A percentile compares a stretch with the other conserved stretches of the same genome.
These are phyloP conservation scores for Boehmeria nivea DNA, from an alignment of 306 rosid species.

Conservation along the genomic window DNA sequence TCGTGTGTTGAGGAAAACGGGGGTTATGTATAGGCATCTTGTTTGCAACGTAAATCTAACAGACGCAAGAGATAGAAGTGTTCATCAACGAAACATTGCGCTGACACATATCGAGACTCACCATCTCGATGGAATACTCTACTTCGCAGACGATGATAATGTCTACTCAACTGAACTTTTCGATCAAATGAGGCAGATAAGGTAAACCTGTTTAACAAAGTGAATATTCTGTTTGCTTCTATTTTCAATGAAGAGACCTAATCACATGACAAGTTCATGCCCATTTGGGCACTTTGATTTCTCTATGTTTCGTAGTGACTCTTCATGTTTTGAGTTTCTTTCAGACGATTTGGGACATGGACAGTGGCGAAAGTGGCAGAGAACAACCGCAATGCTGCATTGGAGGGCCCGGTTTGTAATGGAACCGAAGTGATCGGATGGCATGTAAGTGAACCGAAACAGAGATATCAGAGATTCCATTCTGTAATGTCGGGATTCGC, in stretches of 20 bases:
- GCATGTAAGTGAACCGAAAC: slow-evolving; percentile 49
- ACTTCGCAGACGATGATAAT: slow-evolving; percentile 76
- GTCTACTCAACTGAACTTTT: slow-evolving; percentile 58
- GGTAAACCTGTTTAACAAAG: too few relatives aligned
- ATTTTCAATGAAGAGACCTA: too few relatives aligned
- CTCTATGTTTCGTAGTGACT: slow-evolving; percentile 16
- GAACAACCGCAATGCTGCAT: slow-evolving; percentile 29
- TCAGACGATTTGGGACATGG: slow-evolving; percentile 89
- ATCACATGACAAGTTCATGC: too few relatives aligned
- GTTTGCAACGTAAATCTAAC: slow-evolving; percentile 57
- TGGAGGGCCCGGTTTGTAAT: slow-evolving; percentile 80
- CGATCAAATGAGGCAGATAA: slow-evolving; percentile 77
- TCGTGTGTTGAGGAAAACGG: slow-evolving; percentile 59
- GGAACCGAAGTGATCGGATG: slow-evolving; percentile 81
- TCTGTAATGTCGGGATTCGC: slow-evolving; percentile 81
- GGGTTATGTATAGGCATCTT: slow-evolving; percentile 81
- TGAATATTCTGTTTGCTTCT: slow-evolving; percentile 2
- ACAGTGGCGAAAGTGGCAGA: slow-evolving; percentile 46
- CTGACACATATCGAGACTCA: slow-evolving; percentile 79
- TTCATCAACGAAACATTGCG: slow-evolving; percentile 70
- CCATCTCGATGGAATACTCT: slow-evolving; percentile 74
- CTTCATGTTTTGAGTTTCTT: slow-evolving; percentile 22
- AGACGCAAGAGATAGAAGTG: slow-evolving; percentile 39
- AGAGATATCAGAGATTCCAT: slow-evolving; percentile 52
- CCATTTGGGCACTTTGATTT: too few relatives aligned